Percentiles rank a stretch among this genome's conserved stretches.
phyloP scores from a whole-genome alignment of 1,284 basidiomycete genomes.

The Sporisorium scitamineum region DNA sequence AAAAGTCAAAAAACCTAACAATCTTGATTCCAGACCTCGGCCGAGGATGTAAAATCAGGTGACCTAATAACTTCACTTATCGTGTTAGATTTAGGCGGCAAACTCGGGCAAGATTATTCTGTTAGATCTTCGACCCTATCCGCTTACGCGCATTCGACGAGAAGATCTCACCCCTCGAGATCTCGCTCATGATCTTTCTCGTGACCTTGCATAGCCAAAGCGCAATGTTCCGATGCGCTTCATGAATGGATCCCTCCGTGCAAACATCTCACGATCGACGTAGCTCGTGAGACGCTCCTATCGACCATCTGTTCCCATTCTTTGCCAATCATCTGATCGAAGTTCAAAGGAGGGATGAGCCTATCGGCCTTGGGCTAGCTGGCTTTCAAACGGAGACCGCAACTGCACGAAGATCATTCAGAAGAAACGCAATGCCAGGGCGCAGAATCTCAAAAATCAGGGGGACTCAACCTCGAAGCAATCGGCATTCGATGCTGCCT shows the following conservation, averaged over 20 bases:
- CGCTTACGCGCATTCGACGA: no score
- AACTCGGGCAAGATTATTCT: no score
- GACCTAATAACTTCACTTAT: neutral
- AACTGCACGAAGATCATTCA: constrained; percentile 14
- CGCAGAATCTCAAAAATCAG: neutral
- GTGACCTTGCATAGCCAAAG: neutral
- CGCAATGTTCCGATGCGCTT: neutral
- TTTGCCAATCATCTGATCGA: neutral
- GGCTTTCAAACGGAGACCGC: neutral
- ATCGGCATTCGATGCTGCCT: neutral
- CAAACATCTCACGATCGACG: neutral
- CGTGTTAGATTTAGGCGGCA: no score
- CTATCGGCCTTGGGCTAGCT: neutral
- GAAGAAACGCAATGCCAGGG: constrained; percentile 9
- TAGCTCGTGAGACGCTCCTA: no score
- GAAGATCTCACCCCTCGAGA: neutral
- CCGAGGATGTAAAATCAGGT: neutral
- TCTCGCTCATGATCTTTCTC: neutral
- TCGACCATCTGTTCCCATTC: no score
- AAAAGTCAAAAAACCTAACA: neutral
- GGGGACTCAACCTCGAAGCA: no score
- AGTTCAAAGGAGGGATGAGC: neutral
- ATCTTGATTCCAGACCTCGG: neutral
- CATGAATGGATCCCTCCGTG: neutral
- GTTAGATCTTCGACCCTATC: no score